Conservation (phyloP, 164 flowering plant genomes). For the Magnolia officinalis region DNA sequence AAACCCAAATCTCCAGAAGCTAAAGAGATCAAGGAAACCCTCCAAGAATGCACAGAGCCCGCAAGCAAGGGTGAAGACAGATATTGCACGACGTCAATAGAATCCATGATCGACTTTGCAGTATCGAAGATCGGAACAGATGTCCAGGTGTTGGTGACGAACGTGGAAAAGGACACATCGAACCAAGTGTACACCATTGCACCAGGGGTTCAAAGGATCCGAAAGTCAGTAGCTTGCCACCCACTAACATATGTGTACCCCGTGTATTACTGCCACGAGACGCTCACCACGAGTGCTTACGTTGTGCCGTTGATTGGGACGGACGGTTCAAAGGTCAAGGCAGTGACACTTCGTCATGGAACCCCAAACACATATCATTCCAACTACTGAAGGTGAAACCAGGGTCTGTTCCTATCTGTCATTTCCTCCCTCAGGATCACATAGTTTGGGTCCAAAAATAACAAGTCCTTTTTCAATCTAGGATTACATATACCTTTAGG, state of each 20-base stretch:
- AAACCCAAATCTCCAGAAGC: constrained; percentile 36
- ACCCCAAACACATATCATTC: constrained; percentile 35
- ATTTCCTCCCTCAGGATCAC: constrained; percentile 33
- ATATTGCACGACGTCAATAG: constrained; percentile 32
- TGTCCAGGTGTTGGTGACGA: constrained; percentile 14
- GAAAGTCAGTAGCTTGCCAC: constrained; percentile 27
- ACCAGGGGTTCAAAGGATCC: constrained; percentile 10
- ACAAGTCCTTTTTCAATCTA: neutral
- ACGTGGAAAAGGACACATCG: constrained; percentile 4
- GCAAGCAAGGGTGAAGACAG: constrained; percentile 24
- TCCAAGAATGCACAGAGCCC: constrained; percentile 25
- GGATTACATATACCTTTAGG: neutral
- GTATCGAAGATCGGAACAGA: constrained; percentile 21
- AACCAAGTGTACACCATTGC: constrained; percentile 15
- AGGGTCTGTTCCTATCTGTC: constrained; percentile 38
- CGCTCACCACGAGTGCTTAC: constrained; percentile 22
- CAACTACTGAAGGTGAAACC: constrained; percentile 36
- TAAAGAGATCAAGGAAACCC: constrained; percentile 21
- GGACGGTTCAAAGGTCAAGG: constrained; percentile 28
- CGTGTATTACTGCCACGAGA: constrained; percentile 31
- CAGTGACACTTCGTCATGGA: constrained; percentile 34
- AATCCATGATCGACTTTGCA: constrained; percentile 34
- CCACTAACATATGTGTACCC: constrained; percentile 24
- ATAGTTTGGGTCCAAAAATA: constrained; percentile 21
- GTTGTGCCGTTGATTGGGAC: constrained; percentile 22